Conservation (phyloP, 2,329 filamentous ascomycete genomes). For the Pseudohalonectria lignicola region DNA sequence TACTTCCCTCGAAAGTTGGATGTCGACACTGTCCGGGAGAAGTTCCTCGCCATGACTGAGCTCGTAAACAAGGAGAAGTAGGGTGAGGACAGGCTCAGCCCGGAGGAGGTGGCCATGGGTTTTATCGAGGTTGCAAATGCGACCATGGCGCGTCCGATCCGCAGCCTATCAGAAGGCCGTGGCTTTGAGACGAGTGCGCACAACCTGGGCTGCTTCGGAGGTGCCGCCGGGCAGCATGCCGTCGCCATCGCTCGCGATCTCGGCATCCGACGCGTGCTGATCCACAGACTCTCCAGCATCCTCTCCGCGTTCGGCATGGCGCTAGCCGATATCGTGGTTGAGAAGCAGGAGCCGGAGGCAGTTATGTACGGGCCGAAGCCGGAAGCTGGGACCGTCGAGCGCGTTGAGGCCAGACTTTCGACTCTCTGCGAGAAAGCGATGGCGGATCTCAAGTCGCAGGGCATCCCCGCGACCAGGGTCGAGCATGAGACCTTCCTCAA, state of each 20-base stretch:
- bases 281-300: slow-evolving; percentile 81
- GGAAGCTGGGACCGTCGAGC: too few relatives aligned
- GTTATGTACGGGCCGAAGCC: too few relatives aligned
- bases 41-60: too few relatives aligned
- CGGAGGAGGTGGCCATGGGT: slow-evolving; percentile 83
- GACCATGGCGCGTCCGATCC: slow-evolving; percentile 82
- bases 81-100: too few relatives aligned
- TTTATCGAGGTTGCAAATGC: slow-evolving; percentile 88
- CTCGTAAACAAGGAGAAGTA: too few relatives aligned
- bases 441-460: too few relatives aligned
- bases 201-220: slow-evolving; percentile 83
- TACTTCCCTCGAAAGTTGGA: slow-evolving; percentile 97
- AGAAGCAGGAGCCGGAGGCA: too few relatives aligned
- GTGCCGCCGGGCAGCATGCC: slow-evolving; percentile 83
- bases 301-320: slow-evolving; percentile 90
- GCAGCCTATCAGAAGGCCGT: slow-evolving; percentile 83
- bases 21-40: too few relatives aligned
- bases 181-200: slow-evolving; percentile 86
- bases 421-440: too few relatives aligned
- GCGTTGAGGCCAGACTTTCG: too few relatives aligned
- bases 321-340: slow-evolving; percentile 75
- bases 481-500: slow-evolving; percentile 95
- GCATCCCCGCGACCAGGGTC: too few relatives aligned
- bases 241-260: slow-evolving; percentile 66
- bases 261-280: slow-evolving; percentile 73